Percentiles rank a stretch among this genome's conserved stretches.
Evolutionary conservation across 441 rosid species (phyloP).

Genomic region (Biscutella laevigata): DNA sequence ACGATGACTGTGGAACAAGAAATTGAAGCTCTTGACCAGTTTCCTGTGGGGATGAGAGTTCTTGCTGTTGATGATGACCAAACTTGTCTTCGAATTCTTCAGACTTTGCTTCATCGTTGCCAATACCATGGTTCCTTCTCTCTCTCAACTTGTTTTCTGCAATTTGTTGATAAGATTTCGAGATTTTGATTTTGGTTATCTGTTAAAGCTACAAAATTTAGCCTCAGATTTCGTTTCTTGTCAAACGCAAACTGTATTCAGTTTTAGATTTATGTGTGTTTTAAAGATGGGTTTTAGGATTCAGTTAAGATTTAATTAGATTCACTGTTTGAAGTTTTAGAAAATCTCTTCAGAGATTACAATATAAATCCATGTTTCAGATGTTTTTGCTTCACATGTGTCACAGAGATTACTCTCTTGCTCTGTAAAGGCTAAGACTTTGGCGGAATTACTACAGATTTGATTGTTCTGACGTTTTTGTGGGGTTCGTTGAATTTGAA

Average conservation of each 20-base stretch:
- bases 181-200: slow-evolving; percentile 1
- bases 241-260: background rate
- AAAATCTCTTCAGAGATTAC: background rate
- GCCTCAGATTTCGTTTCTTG: slow-evolving; percentile 3
- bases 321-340: background rate
- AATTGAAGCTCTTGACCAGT: slow-evolving; percentile 39
- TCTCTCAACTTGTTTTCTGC: background rate
- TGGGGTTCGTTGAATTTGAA: no score
- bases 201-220: background rate
- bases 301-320: slow-evolving; percentile 10
- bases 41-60: slow-evolving; percentile 83
- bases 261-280: background rate
- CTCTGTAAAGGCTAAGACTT: background rate
- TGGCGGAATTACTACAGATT: background rate
- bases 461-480: no score
- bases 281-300: background rate
- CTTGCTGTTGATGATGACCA: slow-evolving; percentile 95
- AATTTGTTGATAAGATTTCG: background rate
- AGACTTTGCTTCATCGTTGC: slow-evolving; percentile 65
- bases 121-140: slow-evolving; percentile 55
- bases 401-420: background rate
- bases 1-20: slow-evolving; percentile 52
- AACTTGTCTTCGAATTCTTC: slow-evolving; percentile 58
- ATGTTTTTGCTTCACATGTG: background rate
- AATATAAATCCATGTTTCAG: background rate